These are phyloP conservation scores for Pisolithus microcarpus DNA, from an alignment of 768 basidiomycete species.

Conservation along the genomic window DNA sequence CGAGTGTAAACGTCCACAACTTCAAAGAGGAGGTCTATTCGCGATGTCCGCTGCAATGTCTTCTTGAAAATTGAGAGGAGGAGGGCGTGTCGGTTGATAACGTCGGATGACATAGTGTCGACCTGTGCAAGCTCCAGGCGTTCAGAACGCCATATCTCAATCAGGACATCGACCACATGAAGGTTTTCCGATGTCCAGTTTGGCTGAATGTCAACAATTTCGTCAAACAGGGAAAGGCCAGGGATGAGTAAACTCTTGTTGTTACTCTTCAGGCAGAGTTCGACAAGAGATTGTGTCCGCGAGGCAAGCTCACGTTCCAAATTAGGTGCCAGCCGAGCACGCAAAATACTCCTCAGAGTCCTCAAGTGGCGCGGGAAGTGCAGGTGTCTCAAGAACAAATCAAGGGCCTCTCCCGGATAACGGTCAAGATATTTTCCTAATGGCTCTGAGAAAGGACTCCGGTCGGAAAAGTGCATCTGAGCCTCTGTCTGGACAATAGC, in stretches of 20 bases:
- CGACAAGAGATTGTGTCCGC: conserved; percentile 47
- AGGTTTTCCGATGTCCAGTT: conserved; percentile 66
- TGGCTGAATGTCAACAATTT: conserved; percentile 61
- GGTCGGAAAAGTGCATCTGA: conserved; percentile 81
- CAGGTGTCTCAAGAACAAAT: conserved; percentile 79
- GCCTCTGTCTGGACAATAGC: conserved; percentile 88
- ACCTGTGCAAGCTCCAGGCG: conserved; percentile 38
- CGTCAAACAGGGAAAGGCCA: conserved; percentile 68
- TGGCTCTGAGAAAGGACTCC: conserved; percentile 89
- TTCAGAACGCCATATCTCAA: conserved; percentile 64
- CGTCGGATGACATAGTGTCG: conserved; percentile 39
- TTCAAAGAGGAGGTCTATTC: conserved; percentile 86
- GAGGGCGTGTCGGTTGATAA: conserved; percentile 53
- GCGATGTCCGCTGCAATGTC: conserved; percentile 59
- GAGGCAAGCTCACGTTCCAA: conserved; percentile 62
- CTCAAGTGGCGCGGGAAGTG: conserved; percentile 71
- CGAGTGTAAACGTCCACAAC: conserved; percentile 75
- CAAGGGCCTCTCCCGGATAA: conserved; percentile 78
- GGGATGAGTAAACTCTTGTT: conserved; percentile 52
- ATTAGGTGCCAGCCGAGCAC: conserved; percentile 70
- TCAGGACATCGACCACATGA: conserved; percentile 61
- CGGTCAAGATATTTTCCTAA: conserved; percentile 87
- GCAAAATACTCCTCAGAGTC: conserved; percentile 77
- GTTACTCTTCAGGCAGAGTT: conserved; percentile 42
- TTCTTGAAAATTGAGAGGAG: conserved; percentile 74